These are phyloP conservation scores for Wickerhamomyces chaumierensis DNA, from an alignment of 805 yeast species.

Conservation along the genomic window DNA sequence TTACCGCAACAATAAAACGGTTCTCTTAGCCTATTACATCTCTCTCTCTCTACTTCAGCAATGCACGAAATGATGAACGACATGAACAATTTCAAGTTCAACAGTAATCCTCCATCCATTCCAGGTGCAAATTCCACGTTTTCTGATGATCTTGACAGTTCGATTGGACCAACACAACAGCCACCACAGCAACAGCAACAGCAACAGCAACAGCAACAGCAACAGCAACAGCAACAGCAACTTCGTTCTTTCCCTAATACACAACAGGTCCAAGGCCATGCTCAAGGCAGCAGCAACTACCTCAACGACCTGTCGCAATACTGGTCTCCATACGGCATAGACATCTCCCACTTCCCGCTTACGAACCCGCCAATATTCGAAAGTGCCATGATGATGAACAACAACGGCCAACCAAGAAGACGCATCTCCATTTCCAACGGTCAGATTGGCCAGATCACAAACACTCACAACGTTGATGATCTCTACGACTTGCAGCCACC, in stretches of 20 bases:
- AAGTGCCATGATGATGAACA: conserved; percentile 28
- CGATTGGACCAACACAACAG: background rate
- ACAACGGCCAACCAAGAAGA: conserved; percentile 31
- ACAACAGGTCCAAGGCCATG: conserved; percentile 1
- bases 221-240: conserved; percentile 1
- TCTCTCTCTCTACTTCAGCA: too few relatives aligned
- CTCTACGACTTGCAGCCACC: conserved; percentile 25
- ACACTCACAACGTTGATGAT: conserved; percentile 25
- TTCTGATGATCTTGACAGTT: background rate
- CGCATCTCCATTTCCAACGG: conserved; percentile 78
- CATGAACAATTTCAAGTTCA: background rate
- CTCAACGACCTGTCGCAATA: conserved; percentile 28
- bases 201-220: conserved; percentile 1
- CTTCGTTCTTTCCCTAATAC: background rate
- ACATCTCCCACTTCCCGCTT: conserved; percentile 30
- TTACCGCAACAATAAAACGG: too few relatives aligned
- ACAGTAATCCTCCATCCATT: background rate
- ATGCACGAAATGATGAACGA: background rate
- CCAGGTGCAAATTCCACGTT: background rate
- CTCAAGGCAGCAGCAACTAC: background rate
- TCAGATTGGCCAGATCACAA: conserved; percentile 66
- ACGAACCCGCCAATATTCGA: conserved; percentile 36
- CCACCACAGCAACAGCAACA: conserved; percentile 2
- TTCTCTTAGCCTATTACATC: too few relatives aligned
- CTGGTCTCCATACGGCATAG: conserved; percentile 33